Evolutionary conservation across 305 asterid species (phyloP), one percentile per base, ranked within the genome.

Genomic region (Fraxinus baroniana): DNA sequence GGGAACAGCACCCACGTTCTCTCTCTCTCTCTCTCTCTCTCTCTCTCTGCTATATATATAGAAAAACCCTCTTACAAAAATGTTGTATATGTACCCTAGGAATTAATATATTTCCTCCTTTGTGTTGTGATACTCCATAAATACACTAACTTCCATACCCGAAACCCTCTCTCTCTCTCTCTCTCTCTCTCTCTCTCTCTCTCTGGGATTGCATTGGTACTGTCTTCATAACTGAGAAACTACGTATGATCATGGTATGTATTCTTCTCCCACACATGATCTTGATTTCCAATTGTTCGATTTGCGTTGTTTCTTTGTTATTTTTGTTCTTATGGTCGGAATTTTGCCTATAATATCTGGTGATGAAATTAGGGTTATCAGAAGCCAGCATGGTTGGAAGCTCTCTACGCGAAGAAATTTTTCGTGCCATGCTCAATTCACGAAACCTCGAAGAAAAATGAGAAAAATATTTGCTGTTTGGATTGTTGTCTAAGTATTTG

Each of bases 401-500:
- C 97, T 3, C 88, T 95, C 0, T 94, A 88, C 78, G 81, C 52
- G 78, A 88, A 95, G 86, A 93, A 86, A 83, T 95, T 95, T 88
- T 95, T 95, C 66, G 89, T 83, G 9, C 85, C 94, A 2, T 95
- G 99, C 82, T 88, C 97, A 39, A 86, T 89, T 79, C 99, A 95
- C 20, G 97, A 90, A 17, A 76, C 84, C 5, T 93, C 94, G 9
- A 95, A 95, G 91, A 95, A 95, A 70, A 95, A 94, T 35, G 99
- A 95, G 95, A 94, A 93, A 85, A 95, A 95, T 41, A 91, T 95
- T 0, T 92, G 90, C 39, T 95, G 99, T 32, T 90, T 95, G 87
- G 99, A 95, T 87, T 95, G 99, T 82, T 95, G 98, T 86, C 89
- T 68, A 0, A 95, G 99, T 84, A 94, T 95, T 80, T 95, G 99